phyloP scores from a whole-genome alignment of 1,284 basidiomycete species.

The Anthracocystis setariae region DNA sequence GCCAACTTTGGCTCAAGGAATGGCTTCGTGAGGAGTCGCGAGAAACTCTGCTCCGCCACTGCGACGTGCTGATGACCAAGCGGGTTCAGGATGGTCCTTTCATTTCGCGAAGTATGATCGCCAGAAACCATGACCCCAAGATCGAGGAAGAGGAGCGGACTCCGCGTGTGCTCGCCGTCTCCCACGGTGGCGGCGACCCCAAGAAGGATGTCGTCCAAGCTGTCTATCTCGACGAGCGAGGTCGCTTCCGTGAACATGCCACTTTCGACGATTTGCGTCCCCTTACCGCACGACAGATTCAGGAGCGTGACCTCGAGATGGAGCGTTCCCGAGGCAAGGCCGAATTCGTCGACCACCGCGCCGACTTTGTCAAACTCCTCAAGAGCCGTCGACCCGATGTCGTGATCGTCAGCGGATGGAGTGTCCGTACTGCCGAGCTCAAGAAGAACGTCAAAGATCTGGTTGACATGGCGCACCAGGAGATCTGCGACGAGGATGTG shows the following conservation, averaged over 20 bases:
- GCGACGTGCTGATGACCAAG: slow-evolving; percentile 59
- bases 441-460: slow-evolving; percentile 72
- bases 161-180: slow-evolving; percentile 87
- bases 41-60: slow-evolving; percentile 71
- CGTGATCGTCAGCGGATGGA: slow-evolving; percentile 83
- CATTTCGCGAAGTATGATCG: slow-evolving; percentile 69
- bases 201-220: slow-evolving; percentile 86
- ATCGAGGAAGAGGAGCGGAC: slow-evolving; percentile 76
- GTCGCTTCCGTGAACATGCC: slow-evolving; percentile 85
- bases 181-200: slow-evolving; percentile 93
- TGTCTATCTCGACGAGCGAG: slow-evolving; percentile 86
- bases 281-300: slow-evolving; percentile 70
- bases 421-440: slow-evolving; percentile 79
- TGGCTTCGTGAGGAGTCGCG: slow-evolving; percentile 90
- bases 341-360: slow-evolving; percentile 69
- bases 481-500: slow-evolving; percentile 62
- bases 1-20: slow-evolving; percentile 86
- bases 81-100: slow-evolving; percentile 76
- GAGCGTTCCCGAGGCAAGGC: slow-evolving; percentile 72
- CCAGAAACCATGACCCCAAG: slow-evolving; percentile 52
- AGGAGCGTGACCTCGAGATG: slow-evolving; percentile 41
- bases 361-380: slow-evolving; percentile 82
- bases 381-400: slow-evolving; percentile 85
- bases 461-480: slow-evolving; percentile 71
- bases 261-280: slow-evolving; percentile 78